Percentiles rank a stretch among this genome's conserved stretches.
Conservation (phyloP, 164 flowering plant species). For the Akebia trifoliata region DNA sequence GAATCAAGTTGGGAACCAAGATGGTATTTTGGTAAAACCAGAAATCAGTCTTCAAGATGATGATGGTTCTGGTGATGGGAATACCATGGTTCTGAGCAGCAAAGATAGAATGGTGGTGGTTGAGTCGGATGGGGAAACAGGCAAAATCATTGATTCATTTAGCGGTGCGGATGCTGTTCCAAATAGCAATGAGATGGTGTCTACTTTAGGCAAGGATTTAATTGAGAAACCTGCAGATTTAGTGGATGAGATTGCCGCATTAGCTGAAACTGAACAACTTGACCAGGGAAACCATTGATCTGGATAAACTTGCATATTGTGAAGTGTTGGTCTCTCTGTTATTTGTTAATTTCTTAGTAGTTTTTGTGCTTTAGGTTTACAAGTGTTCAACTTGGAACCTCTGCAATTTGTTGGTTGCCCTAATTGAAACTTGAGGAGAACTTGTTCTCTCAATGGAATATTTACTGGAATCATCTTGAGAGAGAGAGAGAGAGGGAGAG, state of each 20-base stretch:
- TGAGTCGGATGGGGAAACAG: too few species aligned
- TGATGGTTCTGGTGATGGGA: background rate
- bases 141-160: background rate
- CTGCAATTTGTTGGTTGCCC: background rate
- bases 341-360: too few species aligned
- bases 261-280: too few species aligned
- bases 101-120: too few species aligned
- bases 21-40: background rate
- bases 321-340: too few species aligned
- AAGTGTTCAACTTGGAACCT: background rate
- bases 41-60: too few species aligned
- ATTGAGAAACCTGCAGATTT: slow-evolving; percentile 2
- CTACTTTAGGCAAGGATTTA: background rate
- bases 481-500: too few species aligned
- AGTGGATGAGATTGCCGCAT: background rate
- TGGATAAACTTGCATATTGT: too few species aligned
- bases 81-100: too few species aligned
- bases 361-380: background rate
- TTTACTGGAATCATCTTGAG: too few species aligned
- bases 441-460: background rate
- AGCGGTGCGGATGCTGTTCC: background rate
- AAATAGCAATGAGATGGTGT: background rate
- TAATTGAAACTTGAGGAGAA: background rate
- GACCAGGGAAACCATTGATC: too few species aligned
- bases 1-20: background rate